These are phyloP conservation scores for Helicostylum pulchrum DNA, from an alignment of 192 early-diverging fungal species.

Conservation along the genomic window DNA sequence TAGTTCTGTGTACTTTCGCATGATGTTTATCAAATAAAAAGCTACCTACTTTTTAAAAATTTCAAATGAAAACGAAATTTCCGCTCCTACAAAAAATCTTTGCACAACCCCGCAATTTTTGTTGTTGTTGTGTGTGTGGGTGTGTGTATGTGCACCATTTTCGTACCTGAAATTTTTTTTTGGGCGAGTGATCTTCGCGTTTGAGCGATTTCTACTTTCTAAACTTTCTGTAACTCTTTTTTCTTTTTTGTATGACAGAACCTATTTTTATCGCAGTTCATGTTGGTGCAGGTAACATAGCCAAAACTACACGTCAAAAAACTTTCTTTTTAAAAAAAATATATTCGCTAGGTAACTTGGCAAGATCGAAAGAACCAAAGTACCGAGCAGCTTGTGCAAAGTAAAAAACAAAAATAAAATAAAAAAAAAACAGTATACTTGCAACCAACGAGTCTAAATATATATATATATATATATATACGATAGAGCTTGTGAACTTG, in stretches of 20 bases:
- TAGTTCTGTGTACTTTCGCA: too few relatives aligned
- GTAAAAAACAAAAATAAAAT: slow-evolving; percentile 16
- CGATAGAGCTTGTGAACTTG: slow-evolving; percentile 38
- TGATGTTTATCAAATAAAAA: too few relatives aligned
- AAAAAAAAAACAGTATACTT: too few relatives aligned
- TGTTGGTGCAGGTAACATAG: slow-evolving; percentile 45
- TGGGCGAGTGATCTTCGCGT: too few relatives aligned
- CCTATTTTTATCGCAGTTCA: slow-evolving; percentile 49
- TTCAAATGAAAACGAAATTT: too few relatives aligned
- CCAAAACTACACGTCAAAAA: neutral
- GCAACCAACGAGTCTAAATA: neutral
- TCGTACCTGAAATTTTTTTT: too few relatives aligned
- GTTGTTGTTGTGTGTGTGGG: too few relatives aligned
- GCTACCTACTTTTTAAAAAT: too few relatives aligned
- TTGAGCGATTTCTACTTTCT: too few relatives aligned
- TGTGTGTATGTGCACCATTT: too few relatives aligned
- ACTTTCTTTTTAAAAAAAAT: neutral
- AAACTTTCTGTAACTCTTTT: neutral
- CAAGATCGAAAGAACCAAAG: slow-evolving; percentile 29
- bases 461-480: neutral
- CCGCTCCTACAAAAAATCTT: too few relatives aligned
- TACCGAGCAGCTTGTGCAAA: slow-evolving; percentile 34
- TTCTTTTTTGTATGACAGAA: neutral
- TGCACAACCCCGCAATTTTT: too few relatives aligned
- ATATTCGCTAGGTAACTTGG: slow-evolving; percentile 24